A percentile compares a stretch with the other conserved stretches of the same genome.
These are phyloP conservation scores for Cyanidiococcus yangmingshanensis DNA, from an alignment of 23 red algal species.

Conservation along the genomic window DNA sequence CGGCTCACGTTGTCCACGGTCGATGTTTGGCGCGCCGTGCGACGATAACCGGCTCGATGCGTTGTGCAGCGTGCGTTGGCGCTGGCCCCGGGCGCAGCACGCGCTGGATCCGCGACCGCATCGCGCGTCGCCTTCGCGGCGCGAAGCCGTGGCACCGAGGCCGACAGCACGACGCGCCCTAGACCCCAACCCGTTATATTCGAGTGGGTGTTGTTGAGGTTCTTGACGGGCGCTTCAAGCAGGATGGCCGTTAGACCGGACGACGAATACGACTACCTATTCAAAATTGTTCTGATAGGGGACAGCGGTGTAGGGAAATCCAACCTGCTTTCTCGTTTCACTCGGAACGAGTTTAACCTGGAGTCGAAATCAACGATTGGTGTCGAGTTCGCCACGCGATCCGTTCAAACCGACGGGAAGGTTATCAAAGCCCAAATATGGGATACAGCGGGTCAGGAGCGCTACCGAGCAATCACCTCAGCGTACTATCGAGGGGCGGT, in stretches of 20 bases:
- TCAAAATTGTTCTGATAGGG: constrained; percentile 54
- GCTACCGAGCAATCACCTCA: constrained; percentile 90
- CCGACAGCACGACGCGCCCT: too few relatives aligned
- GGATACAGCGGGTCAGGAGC: constrained; percentile 94
- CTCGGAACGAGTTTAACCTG: constrained; percentile 91
- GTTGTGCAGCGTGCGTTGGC: too few relatives aligned
- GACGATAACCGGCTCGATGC: too few relatives aligned
- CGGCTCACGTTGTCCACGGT: too few relatives aligned
- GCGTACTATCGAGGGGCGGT: constrained; percentile 93
- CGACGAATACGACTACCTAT: constrained; percentile 94
- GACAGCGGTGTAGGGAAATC: constrained; percentile 77
- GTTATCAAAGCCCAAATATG: constrained; percentile 95
- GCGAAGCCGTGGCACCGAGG: too few relatives aligned
- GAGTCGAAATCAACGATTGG: constrained; percentile 95
- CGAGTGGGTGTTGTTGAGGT: too few relatives aligned
- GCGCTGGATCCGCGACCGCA: too few relatives aligned
- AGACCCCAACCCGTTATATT: too few relatives aligned
- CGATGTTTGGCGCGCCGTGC: too few relatives aligned
- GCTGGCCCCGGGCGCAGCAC: too few relatives aligned
- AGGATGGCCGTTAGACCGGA: constrained; percentile 44
- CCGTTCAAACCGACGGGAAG: constrained; percentile 82
- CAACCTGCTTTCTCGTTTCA: constrained; percentile 89
- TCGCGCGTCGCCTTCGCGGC: too few relatives aligned
- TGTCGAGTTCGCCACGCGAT: constrained; percentile 91
- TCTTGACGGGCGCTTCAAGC: not conserved